Evolutionary conservation across 2,329 filamentous ascomycete species (phyloP).

Genomic region (Phialocephala sp.): DNA sequence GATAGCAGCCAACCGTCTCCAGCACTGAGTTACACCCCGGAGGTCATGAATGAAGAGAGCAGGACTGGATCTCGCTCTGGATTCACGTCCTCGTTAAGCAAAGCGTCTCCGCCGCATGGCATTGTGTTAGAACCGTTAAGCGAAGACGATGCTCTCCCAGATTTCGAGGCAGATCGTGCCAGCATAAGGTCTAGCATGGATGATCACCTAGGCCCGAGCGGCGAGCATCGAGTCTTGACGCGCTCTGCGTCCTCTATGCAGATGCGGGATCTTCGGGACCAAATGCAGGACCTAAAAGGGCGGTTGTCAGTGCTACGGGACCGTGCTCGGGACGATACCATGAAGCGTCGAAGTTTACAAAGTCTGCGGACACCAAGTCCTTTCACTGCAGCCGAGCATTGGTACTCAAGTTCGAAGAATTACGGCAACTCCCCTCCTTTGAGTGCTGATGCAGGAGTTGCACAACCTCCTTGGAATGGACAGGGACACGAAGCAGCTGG

Average conservation of each 20-base stretch:
- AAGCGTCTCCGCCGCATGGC: conserved; percentile 32
- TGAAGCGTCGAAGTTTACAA: conserved; percentile 66
- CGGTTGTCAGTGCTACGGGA: conserved; percentile 71
- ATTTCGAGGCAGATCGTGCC: conserved; percentile 32
- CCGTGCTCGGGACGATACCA: conserved; percentile 66
- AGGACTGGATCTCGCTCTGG: conserved; percentile 17
- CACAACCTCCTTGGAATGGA: conserved; percentile 35
- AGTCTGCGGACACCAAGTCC: conserved; percentile 63
- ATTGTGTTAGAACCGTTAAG: conserved; percentile 56
- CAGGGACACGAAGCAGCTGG: conserved; percentile 23
- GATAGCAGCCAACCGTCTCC: conserved; percentile 25
- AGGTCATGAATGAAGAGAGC: conserved; percentile 23
- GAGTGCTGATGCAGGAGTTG: conserved; percentile 38
- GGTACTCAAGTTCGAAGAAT: conserved; percentile 39
- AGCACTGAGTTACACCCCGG: conserved; percentile 23
- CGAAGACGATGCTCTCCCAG: conserved; percentile 53
- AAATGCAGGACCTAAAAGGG: conserved; percentile 71
- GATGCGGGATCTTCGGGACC: conserved; percentile 65
- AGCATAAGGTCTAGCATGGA: conserved; percentile 36
- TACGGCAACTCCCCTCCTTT: conserved; percentile 33
- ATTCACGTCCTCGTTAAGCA: conserved; percentile 31
- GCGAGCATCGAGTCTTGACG: conserved; percentile 34
- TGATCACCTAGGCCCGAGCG: conserved; percentile 30
- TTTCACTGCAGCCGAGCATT: conserved; percentile 44
- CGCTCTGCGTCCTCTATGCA: conserved; percentile 46